These are phyloP conservation scores for Eucalyptus sp. DNA, from an alignment of 345 rosid genomes.

Conservation along the genomic window DNA sequence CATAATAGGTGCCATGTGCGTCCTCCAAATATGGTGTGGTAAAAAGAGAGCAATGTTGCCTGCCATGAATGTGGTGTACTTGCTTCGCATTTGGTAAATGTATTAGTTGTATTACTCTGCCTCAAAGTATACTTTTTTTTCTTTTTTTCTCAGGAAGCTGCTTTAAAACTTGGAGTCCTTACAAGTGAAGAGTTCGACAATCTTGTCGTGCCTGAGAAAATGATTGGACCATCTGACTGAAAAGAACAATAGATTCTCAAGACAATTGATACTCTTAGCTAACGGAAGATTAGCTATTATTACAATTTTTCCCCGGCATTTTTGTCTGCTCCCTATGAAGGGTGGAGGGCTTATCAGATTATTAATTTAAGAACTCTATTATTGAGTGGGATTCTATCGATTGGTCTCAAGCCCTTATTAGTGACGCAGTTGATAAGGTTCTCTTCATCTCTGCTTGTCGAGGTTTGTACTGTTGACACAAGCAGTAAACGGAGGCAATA, in stretches of 20 bases:
- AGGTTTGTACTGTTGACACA: neutral
- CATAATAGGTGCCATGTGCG: neutral
- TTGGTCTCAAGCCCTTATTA: neutral
- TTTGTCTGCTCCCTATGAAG: neutral
- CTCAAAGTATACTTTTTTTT: neutral
- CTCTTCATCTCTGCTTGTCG: neutral
- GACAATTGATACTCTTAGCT: neutral
- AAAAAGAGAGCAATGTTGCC: neutral
- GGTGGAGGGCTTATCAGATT: neutral
- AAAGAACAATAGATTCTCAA: neutral
- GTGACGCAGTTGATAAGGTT: neutral
- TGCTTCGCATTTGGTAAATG: neutral
- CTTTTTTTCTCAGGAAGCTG: conserved; percentile 52
- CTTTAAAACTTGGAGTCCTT: conserved; percentile 68
- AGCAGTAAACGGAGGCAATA: neutral
- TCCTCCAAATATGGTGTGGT: neutral
- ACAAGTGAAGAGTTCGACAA: conserved; percentile 73
- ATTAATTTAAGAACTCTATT: neutral
- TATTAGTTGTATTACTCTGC: neutral
- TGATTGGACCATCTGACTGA: conserved; percentile 87
- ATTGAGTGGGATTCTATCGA: neutral
- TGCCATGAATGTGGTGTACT: neutral
- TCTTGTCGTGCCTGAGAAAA: conserved; percentile 93
- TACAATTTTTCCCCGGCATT: neutral
- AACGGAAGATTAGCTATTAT: neutral